Conservation (phyloP, 2,329 filamentous ascomycete genomes). For the Cyclaneusma minus region DNA sequence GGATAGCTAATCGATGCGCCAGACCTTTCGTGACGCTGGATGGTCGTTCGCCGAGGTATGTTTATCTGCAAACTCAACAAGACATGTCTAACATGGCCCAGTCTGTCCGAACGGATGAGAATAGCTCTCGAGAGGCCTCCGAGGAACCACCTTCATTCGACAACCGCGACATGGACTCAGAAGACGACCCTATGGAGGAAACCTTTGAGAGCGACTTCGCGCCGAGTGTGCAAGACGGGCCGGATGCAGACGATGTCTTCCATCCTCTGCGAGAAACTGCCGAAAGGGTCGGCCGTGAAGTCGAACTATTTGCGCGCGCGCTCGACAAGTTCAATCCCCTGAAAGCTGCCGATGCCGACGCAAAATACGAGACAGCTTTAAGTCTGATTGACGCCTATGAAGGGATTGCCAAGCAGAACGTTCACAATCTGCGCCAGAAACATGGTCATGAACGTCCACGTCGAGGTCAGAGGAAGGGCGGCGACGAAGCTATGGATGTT, state of each 20-base stretch:
- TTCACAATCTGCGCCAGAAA: conserved; percentile 26
- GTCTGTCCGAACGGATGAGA: conserved; percentile 3
- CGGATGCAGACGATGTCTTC: conserved; percentile 25
- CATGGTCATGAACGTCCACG: conserved; percentile 13
- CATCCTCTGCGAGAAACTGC: conserved; percentile 48
- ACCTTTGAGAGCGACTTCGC: background rate
- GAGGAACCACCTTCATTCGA: conserved; percentile 2
- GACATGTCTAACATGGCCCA: conserved; percentile 1
- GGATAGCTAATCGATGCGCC: conserved; percentile 8
- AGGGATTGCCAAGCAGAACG: conserved; percentile 32
- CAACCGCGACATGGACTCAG: background rate
- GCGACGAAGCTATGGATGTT: conserved; percentile 30
- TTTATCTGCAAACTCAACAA: background rate
- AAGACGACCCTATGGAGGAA: conserved; percentile 1
- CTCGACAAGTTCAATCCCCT: conserved; percentile 59
- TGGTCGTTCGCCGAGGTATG: conserved; percentile 17
- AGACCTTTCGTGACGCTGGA: conserved; percentile 16
- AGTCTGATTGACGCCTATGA: conserved; percentile 52
- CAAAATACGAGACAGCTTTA: conserved; percentile 50
- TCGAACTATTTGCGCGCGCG: conserved; percentile 72
- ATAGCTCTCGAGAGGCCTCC: conserved; percentile 3
- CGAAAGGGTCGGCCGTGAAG: conserved; percentile 60
- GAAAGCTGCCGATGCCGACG: conserved; percentile 28
- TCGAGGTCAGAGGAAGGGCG: conserved; percentile 7
- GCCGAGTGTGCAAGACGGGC: background rate